Evolutionary conservation across 1,284 basidiomycete species (phyloP).

Genomic region (Moesziomyces sp.): DNA sequence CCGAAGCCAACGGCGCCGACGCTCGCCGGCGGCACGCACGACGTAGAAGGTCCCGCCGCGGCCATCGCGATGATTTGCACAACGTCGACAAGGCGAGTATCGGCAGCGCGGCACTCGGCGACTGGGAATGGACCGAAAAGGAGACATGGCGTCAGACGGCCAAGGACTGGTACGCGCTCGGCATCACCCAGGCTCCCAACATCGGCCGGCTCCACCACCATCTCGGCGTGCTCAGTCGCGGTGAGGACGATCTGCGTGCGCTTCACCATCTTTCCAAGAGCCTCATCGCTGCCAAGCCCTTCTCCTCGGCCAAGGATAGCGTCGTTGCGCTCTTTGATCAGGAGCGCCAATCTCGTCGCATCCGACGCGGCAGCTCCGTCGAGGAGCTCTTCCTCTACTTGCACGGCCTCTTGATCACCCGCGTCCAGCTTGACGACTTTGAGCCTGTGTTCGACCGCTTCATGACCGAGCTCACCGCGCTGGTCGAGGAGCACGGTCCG

Average conservation of each 20-base stretch:
- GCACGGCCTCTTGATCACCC: slow-evolving; percentile 95
- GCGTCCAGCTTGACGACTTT: slow-evolving; percentile 92
- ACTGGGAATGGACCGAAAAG: slow-evolving; percentile 89
- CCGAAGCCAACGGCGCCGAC: too few species aligned
- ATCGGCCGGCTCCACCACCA: slow-evolving; percentile 93
- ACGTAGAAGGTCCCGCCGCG: background rate
- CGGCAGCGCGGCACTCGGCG: slow-evolving; percentile 84
- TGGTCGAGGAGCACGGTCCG: slow-evolving; percentile 20
- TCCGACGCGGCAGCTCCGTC: slow-evolving; percentile 77
- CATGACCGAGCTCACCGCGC: slow-evolving; percentile 76
- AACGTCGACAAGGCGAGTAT: slow-evolving; percentile 73
- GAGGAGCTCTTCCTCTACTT: slow-evolving; percentile 88
- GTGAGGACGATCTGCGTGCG: slow-evolving; percentile 79
- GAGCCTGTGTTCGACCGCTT: slow-evolving; percentile 81
- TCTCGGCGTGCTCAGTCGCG: slow-evolving; percentile 84
- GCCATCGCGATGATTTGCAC: slow-evolving; percentile 1
- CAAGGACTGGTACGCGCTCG: slow-evolving; percentile 89
- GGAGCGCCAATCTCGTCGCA: slow-evolving; percentile 72
- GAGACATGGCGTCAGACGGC: slow-evolving; percentile 91
- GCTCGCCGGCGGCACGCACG: background rate
- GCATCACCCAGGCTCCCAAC: slow-evolving; percentile 86
- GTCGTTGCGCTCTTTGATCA: slow-evolving; percentile 85
- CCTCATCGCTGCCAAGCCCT: slow-evolving; percentile 76
- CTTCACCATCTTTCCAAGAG: slow-evolving; percentile 96
- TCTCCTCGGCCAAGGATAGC: slow-evolving; percentile 84